Evolutionary conservation across 2,329 filamentous ascomycete species (phyloP), one percentile per base, ranked within the genome.

Genomic region (Beauveria pseudobassiana): DNA sequence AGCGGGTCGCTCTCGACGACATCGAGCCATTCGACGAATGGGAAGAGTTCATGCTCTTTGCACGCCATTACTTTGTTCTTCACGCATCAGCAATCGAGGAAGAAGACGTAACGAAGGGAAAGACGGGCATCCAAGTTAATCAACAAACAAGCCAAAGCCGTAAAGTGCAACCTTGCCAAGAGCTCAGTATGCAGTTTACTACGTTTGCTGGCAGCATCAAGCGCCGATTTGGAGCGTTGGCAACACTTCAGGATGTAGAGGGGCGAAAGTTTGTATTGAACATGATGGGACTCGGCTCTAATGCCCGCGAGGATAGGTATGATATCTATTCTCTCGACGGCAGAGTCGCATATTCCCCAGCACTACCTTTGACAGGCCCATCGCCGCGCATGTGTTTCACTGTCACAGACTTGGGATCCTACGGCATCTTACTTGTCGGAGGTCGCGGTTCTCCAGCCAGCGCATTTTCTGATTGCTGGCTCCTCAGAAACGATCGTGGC

Each of bases 21-120:
- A 74, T 92, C 18, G 93, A 97, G 69, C 86, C 88, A 1, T 97
- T 98, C 70, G 93, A 98, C 72, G 93, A 97, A 74, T 96, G 91
- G 91, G 93, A 98, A 73, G 93, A 97, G 69, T 92, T 97, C 70
- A 87, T 89, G 2, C 78, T 96, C 1, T 96, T 96, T 72, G 86
- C 84, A 2, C 86, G 87, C 40, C 93, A 97, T 73, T 96, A 96
- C 73, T 89, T 93, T 67, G 75, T 97, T 49, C 79, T 96, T 9
- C 79, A 85, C 56, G 90, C 91, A 12, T 65, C 59, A 9, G 69
- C 69, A 9, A 57, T 64, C 5, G 52, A 50, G 12, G 56, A 26
- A 28, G 2, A 5, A 6, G 49, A 60, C 5, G 10, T 28, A n/a
- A n/a, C 10, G 9, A 28, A 51, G 28, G 18, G 34, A 24, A 24